Evolutionary conservation across 495 filamentous ascomycete species (phyloP).

Genomic region (Aspergillus nidulans): DNA sequence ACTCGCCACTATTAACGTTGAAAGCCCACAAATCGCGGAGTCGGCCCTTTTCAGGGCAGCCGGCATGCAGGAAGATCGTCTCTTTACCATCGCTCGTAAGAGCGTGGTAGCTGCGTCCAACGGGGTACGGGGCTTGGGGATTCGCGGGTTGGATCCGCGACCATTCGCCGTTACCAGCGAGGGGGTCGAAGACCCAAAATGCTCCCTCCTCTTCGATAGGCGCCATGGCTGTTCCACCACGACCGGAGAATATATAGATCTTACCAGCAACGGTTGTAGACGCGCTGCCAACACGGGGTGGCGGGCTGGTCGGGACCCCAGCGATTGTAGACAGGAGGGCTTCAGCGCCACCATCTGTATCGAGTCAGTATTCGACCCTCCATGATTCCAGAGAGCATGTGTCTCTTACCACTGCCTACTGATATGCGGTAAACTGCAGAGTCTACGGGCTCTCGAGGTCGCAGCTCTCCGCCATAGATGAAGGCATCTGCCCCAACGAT

Average conservation of each 20-base stretch:
- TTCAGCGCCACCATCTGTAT: neutral
- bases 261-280: conserved; percentile 36
- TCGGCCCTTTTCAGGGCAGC: conserved; percentile 55
- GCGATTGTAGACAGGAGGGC: neutral
- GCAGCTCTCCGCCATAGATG: conserved; percentile 40
- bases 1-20: conserved; percentile 50
- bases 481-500: conserved; percentile 61
- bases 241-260: conserved; percentile 54
- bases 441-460: conserved; percentile 51
- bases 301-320: conserved; percentile 19
- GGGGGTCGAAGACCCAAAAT: conserved; percentile 44
- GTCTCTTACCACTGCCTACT: conserved; percentile 30
- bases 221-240: conserved; percentile 50
- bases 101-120: conserved; percentile 46
- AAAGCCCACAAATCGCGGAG: conserved; percentile 70
- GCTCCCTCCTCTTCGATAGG: conserved; percentile 50
- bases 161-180: neutral
- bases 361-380: neutral
- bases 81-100: conserved; percentile 45
- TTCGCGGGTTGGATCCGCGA: neutral
- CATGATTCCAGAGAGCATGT: neutral
- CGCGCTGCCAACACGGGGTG: conserved; percentile 48
- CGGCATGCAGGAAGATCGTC: conserved; percentile 66
- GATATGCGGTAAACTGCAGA: conserved; percentile 66
- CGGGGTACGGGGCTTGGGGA: conserved; percentile 22